Percentiles rank a stretch among this genome's conserved stretches.
Conservation (phyloP, 345 rosid species). For the Raphanus raphanistrum region DNA sequence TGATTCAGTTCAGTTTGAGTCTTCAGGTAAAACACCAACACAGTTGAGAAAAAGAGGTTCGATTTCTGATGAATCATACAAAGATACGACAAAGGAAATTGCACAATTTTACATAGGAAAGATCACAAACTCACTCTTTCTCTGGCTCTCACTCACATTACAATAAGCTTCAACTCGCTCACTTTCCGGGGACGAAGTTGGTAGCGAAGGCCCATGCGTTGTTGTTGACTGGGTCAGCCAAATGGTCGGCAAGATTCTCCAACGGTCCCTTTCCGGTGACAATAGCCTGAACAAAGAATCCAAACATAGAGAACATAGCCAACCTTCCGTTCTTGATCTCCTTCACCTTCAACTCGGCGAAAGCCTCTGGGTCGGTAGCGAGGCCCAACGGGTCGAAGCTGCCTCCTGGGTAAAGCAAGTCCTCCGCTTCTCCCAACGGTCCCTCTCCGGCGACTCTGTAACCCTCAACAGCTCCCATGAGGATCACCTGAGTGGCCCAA, state of each 20-base stretch:
- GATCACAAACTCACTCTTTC: constrained; percentile 11
- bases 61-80: constrained; percentile 25
- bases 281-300: constrained; percentile 83
- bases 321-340: constrained; percentile 81
- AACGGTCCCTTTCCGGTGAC: constrained; percentile 82
- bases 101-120: constrained; percentile 27
- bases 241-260: constrained; percentile 81
- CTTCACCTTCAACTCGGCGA: constrained; percentile 80
- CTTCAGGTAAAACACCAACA: neutral
- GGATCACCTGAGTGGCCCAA: constrained; percentile 65
- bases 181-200: constrained; percentile 89
- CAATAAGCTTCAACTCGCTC: constrained; percentile 33
- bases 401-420: constrained; percentile 76
- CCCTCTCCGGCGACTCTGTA: constrained; percentile 65
- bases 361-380: constrained; percentile 84
- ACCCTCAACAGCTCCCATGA: constrained; percentile 83
- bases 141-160: constrained; percentile 28
- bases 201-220: constrained; percentile 89
- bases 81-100: constrained; percentile 23
- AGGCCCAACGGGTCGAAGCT: constrained; percentile 85
- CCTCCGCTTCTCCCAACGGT: constrained; percentile 67
- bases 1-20: neutral
- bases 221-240: constrained; percentile 86
- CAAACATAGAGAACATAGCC: constrained; percentile 90
- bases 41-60: constrained; percentile 25